A percentile compares a stretch with the other conserved stretches of the same genome.
Evolutionary conservation across 176 grass and related monocot species (phyloP).

Genomic region (Oryza rufipogon): DNA sequence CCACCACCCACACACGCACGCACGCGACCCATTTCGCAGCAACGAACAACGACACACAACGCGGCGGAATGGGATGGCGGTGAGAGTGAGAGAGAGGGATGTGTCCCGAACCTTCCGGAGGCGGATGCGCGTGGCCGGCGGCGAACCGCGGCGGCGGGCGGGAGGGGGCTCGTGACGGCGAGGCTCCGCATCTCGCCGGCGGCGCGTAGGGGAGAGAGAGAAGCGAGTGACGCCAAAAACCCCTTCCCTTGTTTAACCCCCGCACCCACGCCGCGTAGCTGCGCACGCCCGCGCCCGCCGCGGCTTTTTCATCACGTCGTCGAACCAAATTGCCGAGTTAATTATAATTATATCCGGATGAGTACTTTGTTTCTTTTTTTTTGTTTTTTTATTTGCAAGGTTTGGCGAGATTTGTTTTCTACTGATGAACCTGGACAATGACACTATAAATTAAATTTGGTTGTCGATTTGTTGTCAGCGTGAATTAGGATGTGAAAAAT

Average conservation of each 20-base stretch:
- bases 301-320: not conserved
- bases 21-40: not conserved
- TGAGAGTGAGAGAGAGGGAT: not conserved
- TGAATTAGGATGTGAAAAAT: too few relatives aligned
- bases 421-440: not conserved
- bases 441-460: not conserved
- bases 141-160: not conserved
- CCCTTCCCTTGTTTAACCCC: not conserved
- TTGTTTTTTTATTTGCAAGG: not conserved
- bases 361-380: not conserved
- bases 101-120: slow-evolving; percentile 21
- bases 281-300: not conserved
- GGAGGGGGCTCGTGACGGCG: slow-evolving; percentile 43
- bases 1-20: too few relatives aligned
- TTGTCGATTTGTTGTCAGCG: not conserved
- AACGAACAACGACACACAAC: not conserved
- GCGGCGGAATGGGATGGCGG: not conserved
- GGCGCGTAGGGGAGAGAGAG: not conserved
- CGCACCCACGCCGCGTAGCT: not conserved
- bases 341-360: not conserved
- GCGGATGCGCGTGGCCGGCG: not conserved
- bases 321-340: not conserved
- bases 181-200: slow-evolving; percentile 57
- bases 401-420: not conserved
- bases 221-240: slow-evolving; percentile 44